Evolutionary conservation across 192 early-diverging fungal genomes (phyloP).

Genomic region (Oehlia diaphana): DNA sequence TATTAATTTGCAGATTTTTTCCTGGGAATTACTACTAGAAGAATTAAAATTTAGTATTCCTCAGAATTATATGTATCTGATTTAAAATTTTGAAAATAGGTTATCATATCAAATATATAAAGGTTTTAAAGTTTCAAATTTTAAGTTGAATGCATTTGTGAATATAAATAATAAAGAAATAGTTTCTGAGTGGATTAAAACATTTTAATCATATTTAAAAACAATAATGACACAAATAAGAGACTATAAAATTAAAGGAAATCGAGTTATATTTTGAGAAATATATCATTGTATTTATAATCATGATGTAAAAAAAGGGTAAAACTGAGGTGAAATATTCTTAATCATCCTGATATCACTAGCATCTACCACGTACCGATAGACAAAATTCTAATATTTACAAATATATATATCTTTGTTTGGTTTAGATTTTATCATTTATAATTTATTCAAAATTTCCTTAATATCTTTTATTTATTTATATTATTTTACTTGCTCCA

Average conservation of each 20-base stretch:
- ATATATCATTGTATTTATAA: not conserved
- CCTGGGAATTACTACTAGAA: not conserved
- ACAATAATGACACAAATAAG: not conserved
- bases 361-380: too few species aligned
- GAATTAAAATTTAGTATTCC: not conserved
- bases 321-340: not conserved
- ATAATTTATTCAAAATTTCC: too few species aligned
- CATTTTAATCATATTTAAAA: conserved; percentile 7
- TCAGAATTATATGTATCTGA: not conserved
- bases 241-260: conserved; percentile 8
- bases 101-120: not conserved
- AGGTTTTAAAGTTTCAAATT: conserved; percentile 1
- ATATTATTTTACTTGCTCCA: too few species aligned
- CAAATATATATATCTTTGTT: too few species aligned
- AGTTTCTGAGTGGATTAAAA: not conserved
- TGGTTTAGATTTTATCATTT: too few species aligned
- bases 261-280: not conserved
- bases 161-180: not conserved
- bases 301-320: not conserved
- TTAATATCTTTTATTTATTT: too few species aligned
- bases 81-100: not conserved
- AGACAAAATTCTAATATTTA: too few species aligned
- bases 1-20: not conserved
- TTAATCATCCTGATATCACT: too few species aligned
- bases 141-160: not conserved